Base-by-base conservation (phyloP, 75 land plant genomes). In the Cryptomeria japonica region DNA sequence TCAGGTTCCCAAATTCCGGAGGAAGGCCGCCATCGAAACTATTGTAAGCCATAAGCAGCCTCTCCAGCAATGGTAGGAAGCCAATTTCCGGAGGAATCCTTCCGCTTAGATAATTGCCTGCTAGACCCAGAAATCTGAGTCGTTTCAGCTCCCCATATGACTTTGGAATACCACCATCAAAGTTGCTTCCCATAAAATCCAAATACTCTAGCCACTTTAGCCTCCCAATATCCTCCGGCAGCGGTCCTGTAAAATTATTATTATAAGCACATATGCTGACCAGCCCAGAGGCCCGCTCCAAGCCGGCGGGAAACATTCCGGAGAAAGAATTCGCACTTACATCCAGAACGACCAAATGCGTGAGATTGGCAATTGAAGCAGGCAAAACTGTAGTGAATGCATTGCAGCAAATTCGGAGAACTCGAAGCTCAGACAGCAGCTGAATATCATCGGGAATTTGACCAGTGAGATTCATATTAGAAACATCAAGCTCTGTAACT, bases 181-280 rank as follows among this genome's bases (percentile, higher is more conserved):
- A 96, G 91, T 93, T 95, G 87, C 92, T 93, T 13, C 99, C 99
- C 13, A 96, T 87, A 78, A 97, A 86, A 91, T 96, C 96, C 36
- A 97, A 51, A 42, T 87, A 90, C 93, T 95, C 94, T 47, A 97
- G 92, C 18, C 89, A 84, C 44, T 90, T 87, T 11, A 92, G 90
- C 85, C 90, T 90, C 16, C 93, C 92, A 70, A 96, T 55, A 90
- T 96, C 94, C 83, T 88, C 88, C 0, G 99, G 97, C 58, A 97
- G 86, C 10, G 86, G 77, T 19, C 99, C 99, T 7, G 90, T 73
- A 87, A 97, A 96, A 58, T 91, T 92, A 89, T 97, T 97, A 87
- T 93, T 90, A 41, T 93, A 96, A n/a, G 90, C 94, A 73, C 90
- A 92, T n/a, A 95, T 11, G 36, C 16, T 84, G 37, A 82, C 87